Evolutionary conservation across 2,329 filamentous ascomycete species (phyloP).

Genomic region (Parafenestella ontariensis): DNA sequence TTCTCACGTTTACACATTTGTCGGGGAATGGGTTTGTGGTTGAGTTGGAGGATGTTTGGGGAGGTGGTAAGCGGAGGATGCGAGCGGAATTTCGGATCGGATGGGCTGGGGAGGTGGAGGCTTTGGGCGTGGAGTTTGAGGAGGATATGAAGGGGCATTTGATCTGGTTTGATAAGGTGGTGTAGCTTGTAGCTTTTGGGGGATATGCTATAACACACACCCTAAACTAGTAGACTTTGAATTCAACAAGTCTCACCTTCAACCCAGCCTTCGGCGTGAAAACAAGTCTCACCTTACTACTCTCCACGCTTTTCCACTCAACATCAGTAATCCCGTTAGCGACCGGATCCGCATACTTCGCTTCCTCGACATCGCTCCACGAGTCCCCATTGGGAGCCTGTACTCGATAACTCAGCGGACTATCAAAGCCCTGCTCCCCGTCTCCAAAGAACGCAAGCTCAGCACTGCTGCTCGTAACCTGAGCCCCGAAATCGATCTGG

Average conservation of each 20-base stretch:
- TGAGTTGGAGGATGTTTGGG: not conserved
- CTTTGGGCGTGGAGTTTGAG: constrained; percentile 13
- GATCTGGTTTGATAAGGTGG: constrained; percentile 11
- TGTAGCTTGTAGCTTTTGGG: too few species aligned
- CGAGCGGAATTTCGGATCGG: constrained; percentile 12
- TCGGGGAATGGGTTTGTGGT: constrained; percentile 5
- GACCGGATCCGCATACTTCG: constrained; percentile 29
- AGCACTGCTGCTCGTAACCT: constrained; percentile 36
- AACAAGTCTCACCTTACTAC: constrained; percentile 36
- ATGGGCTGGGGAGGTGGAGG: constrained; percentile 2
- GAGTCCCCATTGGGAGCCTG: constrained; percentile 29
- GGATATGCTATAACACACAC: too few species aligned
- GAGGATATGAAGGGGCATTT: constrained; percentile 8
- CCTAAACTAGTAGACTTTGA: constrained; percentile 46
- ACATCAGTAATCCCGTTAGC: constrained; percentile 50
- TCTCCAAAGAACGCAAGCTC: constrained; percentile 50
- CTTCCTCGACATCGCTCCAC: constrained; percentile 40
- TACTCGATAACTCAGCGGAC: constrained; percentile 39
- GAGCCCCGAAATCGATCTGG: constrained; percentile 46
- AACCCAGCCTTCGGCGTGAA: constrained; percentile 43
- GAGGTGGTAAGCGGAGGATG: constrained; percentile 1
- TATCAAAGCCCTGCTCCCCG: constrained; percentile 34
- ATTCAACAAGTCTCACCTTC: constrained; percentile 48
- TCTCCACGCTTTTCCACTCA: constrained; percentile 35
- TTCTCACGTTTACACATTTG: constrained; percentile 12